Base-by-base conservation (phyloP, 768 basidiomycete species). In the Psilocybe cyanescens region DNA sequence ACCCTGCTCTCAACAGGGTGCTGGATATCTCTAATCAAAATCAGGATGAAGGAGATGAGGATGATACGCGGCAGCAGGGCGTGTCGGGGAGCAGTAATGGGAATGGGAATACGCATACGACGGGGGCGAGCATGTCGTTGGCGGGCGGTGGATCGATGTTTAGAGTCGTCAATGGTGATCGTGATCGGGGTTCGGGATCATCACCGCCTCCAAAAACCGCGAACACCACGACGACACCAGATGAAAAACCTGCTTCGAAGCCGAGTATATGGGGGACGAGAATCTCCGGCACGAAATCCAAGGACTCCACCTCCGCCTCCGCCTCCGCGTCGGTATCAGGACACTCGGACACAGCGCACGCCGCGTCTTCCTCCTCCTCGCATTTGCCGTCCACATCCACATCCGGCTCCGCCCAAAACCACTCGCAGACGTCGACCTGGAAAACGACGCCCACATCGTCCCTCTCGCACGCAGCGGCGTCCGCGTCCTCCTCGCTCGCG, bases 101-200 rank as follows among this genome's bases (percentile, higher is more conserved):
- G 19, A 35, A 35, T 9, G 33, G 33, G 41, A 44, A 44, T 4
- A 44, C 41, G 14, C 41, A 44, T 12, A 44, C 52, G 16, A 4
- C 31, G 4, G 52, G 33, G 8, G 35, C 24, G 24, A 37, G 17
- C 33, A 31, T 46, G 24, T 54, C 56, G 2, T 14, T 57, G 28
- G 61, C 61, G 8, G 61, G 61, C 14, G 41, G 41, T 14, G 61
- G 61, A 0, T 17, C 51, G 3, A 14, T 44, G 54, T 64, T 67
- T 48, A 62, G 63, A 55, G 64, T 65, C 5, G 58, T 67, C 51
- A 65, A 66, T 54, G 64, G 66, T 4, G 57, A 58, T 35, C 53
- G 62, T 7, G 53, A 53, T 24, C 24, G 24, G 2, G 24, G 24
- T 24, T 24, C 24, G 24, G 24, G 24, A 24, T 24, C 24, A 24